Base-by-base conservation (phyloP, 2,329 filamentous ascomycete species). In the Cercospora sojina region DNA sequence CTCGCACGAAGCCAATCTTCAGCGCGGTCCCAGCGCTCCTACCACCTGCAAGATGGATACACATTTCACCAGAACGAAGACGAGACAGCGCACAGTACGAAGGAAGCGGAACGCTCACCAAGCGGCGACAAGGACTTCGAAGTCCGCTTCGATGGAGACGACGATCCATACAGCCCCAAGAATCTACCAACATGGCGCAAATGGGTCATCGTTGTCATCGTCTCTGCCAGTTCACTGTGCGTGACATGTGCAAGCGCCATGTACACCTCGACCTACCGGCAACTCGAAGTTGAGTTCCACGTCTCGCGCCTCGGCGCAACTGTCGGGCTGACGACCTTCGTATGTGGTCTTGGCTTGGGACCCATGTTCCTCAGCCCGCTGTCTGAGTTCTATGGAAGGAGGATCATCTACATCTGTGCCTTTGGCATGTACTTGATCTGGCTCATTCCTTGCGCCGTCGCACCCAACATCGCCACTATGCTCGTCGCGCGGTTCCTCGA, bases 311-410 rank as follows among this genome's bases (percentile, higher is more conserved):
- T 91, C 59, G 85, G 96, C 25, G 91, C 90, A 12, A 92, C 92
- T 3, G 78, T 97, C 9, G 94, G 93, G 0, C 81, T 97, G 60
- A 93, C 91, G 0, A 84, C 90, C 1, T 97, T 93, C 75, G 92
- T 66, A 20, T 62, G 59, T 25, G 62, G 27, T 20, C 86, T 91
- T 62, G 86, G 81, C 18, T 76, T 83, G 12, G 84, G 85, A 0
- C 83, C 84, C 2, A 86, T 85, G 86, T 73, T 86, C n/a, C 74
- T 88, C 4, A 81, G 79, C 55, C 86, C 85, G 82, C 78, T 94
- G 62, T 88, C 85, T 67, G 90, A 92, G 78, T 84, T 92, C 71
- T 91, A 73, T 29, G 90, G 90, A 3, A 83, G 90, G 8, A 82
- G 84, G 53, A 84, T 83, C 0, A 87, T 95, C 5, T 94, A 93